phyloP scores from a whole-genome alignment of 495 filamentous ascomycete species.

The Patellaria atrata region DNA sequence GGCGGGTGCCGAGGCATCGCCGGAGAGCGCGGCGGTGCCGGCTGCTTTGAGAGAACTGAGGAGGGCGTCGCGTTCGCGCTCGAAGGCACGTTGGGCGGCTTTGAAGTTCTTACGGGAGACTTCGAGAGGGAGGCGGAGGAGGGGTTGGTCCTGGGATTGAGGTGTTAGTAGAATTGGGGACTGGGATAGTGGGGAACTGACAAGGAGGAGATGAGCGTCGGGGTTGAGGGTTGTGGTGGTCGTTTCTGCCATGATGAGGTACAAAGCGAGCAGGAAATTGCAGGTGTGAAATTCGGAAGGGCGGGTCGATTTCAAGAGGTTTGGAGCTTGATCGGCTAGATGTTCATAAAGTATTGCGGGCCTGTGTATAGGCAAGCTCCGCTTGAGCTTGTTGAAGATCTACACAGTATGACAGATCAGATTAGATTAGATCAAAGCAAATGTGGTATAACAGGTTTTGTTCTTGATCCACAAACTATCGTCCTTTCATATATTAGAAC shows the following conservation, averaged over 20 bases:
- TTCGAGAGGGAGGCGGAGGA: constrained; percentile 82
- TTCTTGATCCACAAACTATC: no score
- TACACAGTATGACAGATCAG: no score
- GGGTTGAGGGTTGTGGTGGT: constrained; percentile 55
- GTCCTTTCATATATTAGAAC: no score
- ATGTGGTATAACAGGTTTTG: no score
- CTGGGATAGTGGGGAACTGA: constrained; percentile 24
- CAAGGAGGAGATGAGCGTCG: constrained; percentile 57
- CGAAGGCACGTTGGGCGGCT: constrained; percentile 63
- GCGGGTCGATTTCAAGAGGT: no score
- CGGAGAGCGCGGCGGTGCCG: constrained; percentile 49
- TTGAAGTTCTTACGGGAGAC: constrained; percentile 89
- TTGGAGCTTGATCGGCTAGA: no score
- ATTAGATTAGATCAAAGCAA: no score
- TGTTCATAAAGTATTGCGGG: no score
- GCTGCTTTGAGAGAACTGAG: constrained; percentile 54
- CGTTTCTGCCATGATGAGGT: constrained; percentile 30
- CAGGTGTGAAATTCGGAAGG: no score
- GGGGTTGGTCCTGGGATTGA: constrained; percentile 66
- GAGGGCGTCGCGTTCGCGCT: constrained; percentile 59
- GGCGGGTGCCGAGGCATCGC: constrained; percentile 39
- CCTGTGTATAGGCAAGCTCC: no score
- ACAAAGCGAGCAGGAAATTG: no score
- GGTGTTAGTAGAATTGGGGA: constrained; percentile 1
- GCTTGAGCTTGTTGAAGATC: no score